Conservation (phyloP, 2,329 filamentous ascomycete genomes). For the Exophiala spinifera region DNA sequence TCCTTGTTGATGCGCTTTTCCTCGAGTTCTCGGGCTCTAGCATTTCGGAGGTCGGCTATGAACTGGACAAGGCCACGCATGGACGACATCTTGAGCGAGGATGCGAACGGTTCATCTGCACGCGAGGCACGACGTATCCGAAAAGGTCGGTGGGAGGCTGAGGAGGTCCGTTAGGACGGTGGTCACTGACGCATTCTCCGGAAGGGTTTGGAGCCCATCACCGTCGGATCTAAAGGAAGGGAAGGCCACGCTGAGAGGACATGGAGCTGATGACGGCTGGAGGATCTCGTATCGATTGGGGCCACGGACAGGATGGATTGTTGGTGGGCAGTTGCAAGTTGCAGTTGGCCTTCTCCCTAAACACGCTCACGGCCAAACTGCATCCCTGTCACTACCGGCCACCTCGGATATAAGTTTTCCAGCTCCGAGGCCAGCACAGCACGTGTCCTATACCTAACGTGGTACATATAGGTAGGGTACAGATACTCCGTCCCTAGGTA, state of each 20-base stretch:
- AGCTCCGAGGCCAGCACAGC: not conserved
- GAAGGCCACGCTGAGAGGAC: not conserved
- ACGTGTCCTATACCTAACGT: too few species aligned
- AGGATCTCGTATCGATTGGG: not conserved
- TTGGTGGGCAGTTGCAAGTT: not conserved
- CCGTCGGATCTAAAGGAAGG: not conserved
- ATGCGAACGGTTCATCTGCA: slow-evolving; percentile 5
- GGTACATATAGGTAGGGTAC: too few species aligned
- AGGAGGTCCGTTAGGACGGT: slow-evolving; percentile 1
- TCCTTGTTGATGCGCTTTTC: slow-evolving; percentile 99
- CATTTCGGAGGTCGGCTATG: slow-evolving; percentile 94
- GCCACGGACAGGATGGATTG: not conserved
- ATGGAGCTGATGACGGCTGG: not conserved
- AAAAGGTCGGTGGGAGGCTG: not conserved
- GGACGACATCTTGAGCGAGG: slow-evolving; percentile 32
- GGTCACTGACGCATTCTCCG: slow-evolving; percentile 3
- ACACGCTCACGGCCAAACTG: not conserved
- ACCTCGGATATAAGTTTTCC: not conserved
- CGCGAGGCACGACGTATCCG: not conserved
- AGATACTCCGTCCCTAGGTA: too few species aligned
- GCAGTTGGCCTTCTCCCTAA: not conserved
- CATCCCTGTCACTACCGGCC: not conserved
- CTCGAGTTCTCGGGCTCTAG: slow-evolving; percentile 88
- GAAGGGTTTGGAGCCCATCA: not conserved
- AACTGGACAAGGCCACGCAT: slow-evolving; percentile 86